phyloP scores from a whole-genome alignment of 1,284 basidiomycete species.

The Coniferiporia sulphurascens region DNA sequence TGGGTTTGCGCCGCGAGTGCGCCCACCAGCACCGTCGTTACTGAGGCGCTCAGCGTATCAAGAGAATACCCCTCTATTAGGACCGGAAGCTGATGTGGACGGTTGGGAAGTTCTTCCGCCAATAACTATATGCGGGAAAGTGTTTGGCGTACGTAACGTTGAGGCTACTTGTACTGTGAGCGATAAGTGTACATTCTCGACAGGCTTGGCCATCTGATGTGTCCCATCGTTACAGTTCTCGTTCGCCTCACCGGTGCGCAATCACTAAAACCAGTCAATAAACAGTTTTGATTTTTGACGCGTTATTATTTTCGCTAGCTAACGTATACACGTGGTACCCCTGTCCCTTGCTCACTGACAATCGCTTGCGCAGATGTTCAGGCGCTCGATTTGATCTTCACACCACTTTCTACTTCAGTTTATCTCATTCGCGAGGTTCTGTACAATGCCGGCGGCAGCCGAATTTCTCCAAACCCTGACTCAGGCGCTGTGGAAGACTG shows the following conservation, averaged over 20 bases:
- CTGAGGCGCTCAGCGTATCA: slow-evolving; percentile 46
- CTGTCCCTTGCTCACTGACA: slow-evolving; percentile 40
- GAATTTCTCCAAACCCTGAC: slow-evolving; percentile 9
- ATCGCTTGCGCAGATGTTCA: slow-evolving; percentile 36
- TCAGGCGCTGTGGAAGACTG: slow-evolving; percentile 26
- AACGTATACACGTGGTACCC: slow-evolving; percentile 44
- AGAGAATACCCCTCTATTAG: slow-evolving; percentile 36
- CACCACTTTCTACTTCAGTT: slow-evolving; percentile 37
- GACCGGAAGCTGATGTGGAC: slow-evolving; percentile 40
- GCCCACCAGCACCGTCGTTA: slow-evolving; percentile 39
- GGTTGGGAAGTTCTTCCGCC: slow-evolving; percentile 41
- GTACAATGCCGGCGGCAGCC: slow-evolving; percentile 24
- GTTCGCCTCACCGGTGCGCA: slow-evolving; percentile 14
- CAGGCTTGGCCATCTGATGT: slow-evolving; percentile 27
- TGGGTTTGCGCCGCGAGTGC: slow-evolving; percentile 42
- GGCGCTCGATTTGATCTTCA: slow-evolving; percentile 40
- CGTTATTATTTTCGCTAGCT: slow-evolving; percentile 28
- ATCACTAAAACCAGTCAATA: background rate
- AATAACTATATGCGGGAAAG: slow-evolving; percentile 35
- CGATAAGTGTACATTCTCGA: slow-evolving; percentile 22
- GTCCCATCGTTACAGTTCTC: slow-evolving; percentile 10
- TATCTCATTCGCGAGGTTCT: slow-evolving; percentile 39
- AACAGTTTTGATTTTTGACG: background rate
- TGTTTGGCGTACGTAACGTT: slow-evolving; percentile 36
- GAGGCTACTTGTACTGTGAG: slow-evolving; percentile 41